These are phyloP conservation scores for Calvatia gigantea DNA, from an alignment of 768 basidiomycete genomes.

Conservation along the genomic window DNA sequence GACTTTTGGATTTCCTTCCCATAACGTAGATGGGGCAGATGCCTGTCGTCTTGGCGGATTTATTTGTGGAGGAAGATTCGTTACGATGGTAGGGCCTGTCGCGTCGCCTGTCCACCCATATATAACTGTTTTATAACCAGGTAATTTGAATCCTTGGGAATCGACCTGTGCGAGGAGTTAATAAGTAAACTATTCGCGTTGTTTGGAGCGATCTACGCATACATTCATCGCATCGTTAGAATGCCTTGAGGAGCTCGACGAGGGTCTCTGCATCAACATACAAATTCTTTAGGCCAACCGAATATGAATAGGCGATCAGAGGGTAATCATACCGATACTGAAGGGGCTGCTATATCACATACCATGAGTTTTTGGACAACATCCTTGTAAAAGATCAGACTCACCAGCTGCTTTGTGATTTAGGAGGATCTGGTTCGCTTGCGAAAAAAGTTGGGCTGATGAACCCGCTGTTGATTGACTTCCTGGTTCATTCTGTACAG, in stretches of 20 bases:
- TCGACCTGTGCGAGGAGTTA: not conserved
- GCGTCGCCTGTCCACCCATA: not conserved
- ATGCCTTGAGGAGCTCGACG: not conserved
- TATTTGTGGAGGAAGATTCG: not conserved
- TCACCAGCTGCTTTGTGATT: not conserved
- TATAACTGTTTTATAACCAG: not conserved
- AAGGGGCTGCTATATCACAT: not conserved
- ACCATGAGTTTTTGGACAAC: not conserved
- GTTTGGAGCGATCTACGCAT: not conserved
- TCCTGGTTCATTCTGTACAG: not conserved
- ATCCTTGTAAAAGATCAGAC: not conserved
- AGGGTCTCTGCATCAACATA: not conserved
- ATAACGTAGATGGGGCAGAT: not conserved
- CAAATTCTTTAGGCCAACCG: not conserved
- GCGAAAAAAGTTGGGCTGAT: not conserved
- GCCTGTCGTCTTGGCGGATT: not conserved
- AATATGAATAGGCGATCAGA: not conserved
- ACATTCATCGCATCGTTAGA: constrained; percentile 1
- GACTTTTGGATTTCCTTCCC: not conserved
- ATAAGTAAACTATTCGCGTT: not conserved
- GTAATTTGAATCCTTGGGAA: not conserved
- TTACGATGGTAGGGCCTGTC: not conserved
- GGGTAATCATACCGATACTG: not conserved
- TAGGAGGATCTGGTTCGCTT: not conserved
- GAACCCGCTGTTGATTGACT: not conserved